Conservation (phyloP, 441 rosid species). For the Corymbia citriodora region DNA sequence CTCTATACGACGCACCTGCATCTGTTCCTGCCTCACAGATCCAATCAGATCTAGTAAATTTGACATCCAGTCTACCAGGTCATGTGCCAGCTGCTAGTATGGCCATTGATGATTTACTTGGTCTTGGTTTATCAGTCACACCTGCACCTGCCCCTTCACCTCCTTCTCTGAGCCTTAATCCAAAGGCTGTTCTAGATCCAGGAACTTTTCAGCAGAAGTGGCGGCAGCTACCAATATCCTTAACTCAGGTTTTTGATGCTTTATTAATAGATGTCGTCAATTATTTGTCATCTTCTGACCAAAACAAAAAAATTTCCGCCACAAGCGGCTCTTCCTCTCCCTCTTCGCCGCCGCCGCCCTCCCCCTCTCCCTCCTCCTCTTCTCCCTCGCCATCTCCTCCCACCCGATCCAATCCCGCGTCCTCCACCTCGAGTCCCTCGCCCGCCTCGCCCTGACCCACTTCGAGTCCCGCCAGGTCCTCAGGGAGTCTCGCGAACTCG, state of each 20-base stretch:
- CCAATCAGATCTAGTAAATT: constrained; percentile 41
- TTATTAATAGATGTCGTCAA: background rate
- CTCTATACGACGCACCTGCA: constrained; percentile 41
- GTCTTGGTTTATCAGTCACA: constrained; percentile 55
- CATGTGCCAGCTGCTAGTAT: constrained; percentile 44
- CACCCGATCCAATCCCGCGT: constrained; percentile 43
- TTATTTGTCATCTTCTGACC: too few relatives aligned
- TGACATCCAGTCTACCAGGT: constrained; percentile 26
- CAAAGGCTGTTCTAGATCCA: constrained; percentile 78
- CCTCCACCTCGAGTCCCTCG: constrained; percentile 53
- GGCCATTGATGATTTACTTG: constrained; percentile 84
- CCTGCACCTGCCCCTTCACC: constrained; percentile 41
- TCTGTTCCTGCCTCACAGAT: constrained; percentile 32
- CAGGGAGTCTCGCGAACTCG: constrained; percentile 56
- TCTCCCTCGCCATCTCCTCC: constrained; percentile 36
- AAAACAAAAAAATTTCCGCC: background rate
- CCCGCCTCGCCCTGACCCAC: constrained; percentile 39
- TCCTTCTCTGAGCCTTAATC: constrained; percentile 72
- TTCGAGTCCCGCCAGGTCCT: constrained; percentile 60
- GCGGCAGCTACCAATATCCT: constrained; percentile 77
- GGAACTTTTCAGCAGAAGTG: constrained; percentile 88
- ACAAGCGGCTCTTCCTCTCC: constrained; percentile 35
- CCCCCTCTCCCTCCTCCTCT: constrained; percentile 48
- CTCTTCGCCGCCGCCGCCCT: constrained; percentile 34
- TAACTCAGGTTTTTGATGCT: constrained; percentile 50